phyloP scores from a whole-genome alignment of 495 filamentous ascomycete genomes.

The Penicillium nucicola region DNA sequence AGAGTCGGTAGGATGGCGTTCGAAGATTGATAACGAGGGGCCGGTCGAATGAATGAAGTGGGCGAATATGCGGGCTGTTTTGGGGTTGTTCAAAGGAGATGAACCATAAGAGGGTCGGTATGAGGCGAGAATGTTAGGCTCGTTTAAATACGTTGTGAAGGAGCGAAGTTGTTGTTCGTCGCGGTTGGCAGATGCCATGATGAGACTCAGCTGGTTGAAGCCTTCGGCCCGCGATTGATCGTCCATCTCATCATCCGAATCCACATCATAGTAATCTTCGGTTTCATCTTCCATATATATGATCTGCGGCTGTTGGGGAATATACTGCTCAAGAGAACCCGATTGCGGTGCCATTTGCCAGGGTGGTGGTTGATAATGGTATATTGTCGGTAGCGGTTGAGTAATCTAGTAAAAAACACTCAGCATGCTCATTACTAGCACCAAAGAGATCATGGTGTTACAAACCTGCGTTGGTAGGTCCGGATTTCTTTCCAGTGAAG shows the following conservation, averaged over 20 bases:
- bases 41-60: constrained; percentile 92
- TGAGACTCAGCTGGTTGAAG: constrained; percentile 42
- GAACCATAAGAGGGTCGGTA: constrained; percentile 73
- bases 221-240: constrained; percentile 55
- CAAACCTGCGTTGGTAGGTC: background rate
- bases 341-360: constrained; percentile 5
- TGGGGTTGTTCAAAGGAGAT: constrained; percentile 77
- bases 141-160: constrained; percentile 64
- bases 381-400: constrained; percentile 4
- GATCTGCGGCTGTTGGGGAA: constrained; percentile 13
- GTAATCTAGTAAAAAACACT: background rate
- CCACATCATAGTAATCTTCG: constrained; percentile 60
- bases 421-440: background rate
- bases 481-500: background rate
- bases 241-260: constrained; percentile 66
- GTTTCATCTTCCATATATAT: constrained; percentile 47
- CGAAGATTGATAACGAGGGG: constrained; percentile 82
- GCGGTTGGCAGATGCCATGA: constrained; percentile 47
- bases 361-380: constrained; percentile 11
- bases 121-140: constrained; percentile 68
- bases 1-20: constrained; percentile 77
- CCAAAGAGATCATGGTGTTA: background rate
- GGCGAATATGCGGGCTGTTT: constrained; percentile 82
- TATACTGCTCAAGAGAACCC: constrained; percentile 10
- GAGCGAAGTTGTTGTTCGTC: constrained; percentile 52